These are phyloP conservation scores for Pseudisothecium myosuroides DNA, from an alignment of 225 moss, liverwort and hornwort genomes.

Conservation along the genomic window DNA sequence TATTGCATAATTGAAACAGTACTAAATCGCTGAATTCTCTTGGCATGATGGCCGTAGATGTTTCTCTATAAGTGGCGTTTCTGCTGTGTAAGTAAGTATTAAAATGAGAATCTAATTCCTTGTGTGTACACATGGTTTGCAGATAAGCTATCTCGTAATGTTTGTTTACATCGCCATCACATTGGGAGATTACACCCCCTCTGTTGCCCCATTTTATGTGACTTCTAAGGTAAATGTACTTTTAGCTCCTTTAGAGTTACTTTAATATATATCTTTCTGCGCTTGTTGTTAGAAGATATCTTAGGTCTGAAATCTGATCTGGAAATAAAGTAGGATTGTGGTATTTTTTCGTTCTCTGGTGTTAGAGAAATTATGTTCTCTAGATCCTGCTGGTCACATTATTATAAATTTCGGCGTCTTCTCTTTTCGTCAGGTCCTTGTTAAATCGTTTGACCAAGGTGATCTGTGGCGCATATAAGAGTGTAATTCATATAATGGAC, in stretches of 20 bases:
- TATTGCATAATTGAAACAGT: not conserved
- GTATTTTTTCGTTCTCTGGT: not conserved
- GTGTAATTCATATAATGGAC: not conserved
- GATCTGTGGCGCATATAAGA: not conserved
- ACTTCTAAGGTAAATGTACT: conserved; percentile 61
- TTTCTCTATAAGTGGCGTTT: not conserved
- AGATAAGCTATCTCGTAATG: conserved; percentile 96
- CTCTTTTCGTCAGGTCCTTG: not conserved
- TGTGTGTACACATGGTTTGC: conserved; percentile 18
- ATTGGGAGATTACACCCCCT: conserved; percentile 68
- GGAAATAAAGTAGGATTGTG: not conserved
- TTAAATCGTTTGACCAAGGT: not conserved
- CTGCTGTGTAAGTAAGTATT: not conserved
- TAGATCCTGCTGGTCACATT: not conserved
- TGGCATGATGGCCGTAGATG: not conserved
- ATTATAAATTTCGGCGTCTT: not conserved
- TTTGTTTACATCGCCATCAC: conserved; percentile 83
- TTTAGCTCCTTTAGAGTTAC: not conserved
- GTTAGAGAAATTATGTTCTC: not conserved
- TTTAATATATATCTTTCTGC: not conserved
- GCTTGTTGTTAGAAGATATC: not conserved
- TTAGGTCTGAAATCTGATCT: not conserved
- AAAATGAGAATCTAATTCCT: not conserved
- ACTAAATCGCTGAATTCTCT: not conserved
- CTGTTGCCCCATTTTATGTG: conserved; percentile 64